Conservation (phyloP, 1,284 basidiomycete genomes). For the Cystobasidiaceae sp. region DNA sequence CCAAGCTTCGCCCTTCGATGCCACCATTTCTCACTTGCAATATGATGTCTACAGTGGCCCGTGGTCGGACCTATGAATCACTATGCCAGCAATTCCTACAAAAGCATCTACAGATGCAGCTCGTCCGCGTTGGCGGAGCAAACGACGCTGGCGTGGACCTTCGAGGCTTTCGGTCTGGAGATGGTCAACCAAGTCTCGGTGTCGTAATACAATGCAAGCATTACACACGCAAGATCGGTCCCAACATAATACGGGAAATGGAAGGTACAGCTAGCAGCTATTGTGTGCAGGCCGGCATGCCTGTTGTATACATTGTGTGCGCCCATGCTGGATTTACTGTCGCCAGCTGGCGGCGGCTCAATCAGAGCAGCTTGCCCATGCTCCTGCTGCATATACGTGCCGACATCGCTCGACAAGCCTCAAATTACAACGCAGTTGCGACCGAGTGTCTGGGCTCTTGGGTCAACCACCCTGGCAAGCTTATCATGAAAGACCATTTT, state of each 20-base stretch:
- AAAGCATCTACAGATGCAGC: background rate
- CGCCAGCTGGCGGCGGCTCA: background rate
- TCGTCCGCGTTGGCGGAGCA: conserved; percentile 31
- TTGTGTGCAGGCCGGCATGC: background rate
- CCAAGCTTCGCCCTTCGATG: too few species aligned
- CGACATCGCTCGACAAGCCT: too few species aligned
- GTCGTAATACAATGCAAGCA: conserved; percentile 37
- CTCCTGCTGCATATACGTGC: conserved; percentile 22
- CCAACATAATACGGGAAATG: conserved; percentile 33
- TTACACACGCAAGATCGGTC: conserved; percentile 15
- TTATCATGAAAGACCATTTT: too few species aligned
- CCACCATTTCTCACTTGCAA: too few species aligned
- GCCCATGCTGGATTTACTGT: conserved; percentile 26
- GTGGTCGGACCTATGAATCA: background rate
- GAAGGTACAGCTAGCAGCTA: conserved; percentile 27
- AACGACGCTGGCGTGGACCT: conserved; percentile 36
- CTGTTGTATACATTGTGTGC: conserved; percentile 26
- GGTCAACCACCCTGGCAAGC: too few species aligned
- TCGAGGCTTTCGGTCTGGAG: conserved; percentile 28
- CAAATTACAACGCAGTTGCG: too few species aligned
- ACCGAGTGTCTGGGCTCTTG: too few species aligned
- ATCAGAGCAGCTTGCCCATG: conserved; percentile 13
- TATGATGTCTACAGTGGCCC: too few species aligned
- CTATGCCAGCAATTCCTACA: background rate
- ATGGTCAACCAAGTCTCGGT: too few species aligned